Evolutionary conservation across 345 rosid genomes (phyloP).

Genomic region (Lepidium aucheri): DNA sequence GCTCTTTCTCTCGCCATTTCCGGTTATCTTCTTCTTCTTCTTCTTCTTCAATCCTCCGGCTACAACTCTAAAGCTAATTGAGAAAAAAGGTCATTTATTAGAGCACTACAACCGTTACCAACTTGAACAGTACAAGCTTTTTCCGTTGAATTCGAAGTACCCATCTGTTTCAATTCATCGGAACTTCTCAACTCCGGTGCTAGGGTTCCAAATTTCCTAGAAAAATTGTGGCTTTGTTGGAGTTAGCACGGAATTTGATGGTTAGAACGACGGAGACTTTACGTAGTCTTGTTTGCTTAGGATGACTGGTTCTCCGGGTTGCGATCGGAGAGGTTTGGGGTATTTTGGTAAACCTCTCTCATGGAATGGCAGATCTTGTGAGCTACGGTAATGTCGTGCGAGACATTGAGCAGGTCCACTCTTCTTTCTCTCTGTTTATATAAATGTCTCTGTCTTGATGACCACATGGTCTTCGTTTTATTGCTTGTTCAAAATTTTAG

Average conservation of each 20-base stretch:
- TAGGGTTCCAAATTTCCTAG: conserved; percentile 5
- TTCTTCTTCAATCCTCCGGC: not conserved
- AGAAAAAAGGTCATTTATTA: not conserved
- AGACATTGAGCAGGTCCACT: conserved; percentile 67
- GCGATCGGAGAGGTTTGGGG: conserved; percentile 74
- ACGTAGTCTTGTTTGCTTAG: conserved; percentile 36
- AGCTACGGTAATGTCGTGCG: conserved; percentile 81
- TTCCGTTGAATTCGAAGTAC: not conserved
- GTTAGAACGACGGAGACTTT: conserved; percentile 31
- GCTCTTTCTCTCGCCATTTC: not conserved
- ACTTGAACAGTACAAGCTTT: not conserved
- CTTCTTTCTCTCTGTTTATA: not conserved
- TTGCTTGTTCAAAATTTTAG: not conserved
- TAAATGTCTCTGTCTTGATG: not conserved
- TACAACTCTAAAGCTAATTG: not conserved
- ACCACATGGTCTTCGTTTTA: not conserved
- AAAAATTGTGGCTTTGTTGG: conserved; percentile 20
- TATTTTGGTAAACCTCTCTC: conserved; percentile 53
- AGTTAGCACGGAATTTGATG: conserved; percentile 20
- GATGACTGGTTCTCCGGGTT: conserved; percentile 80
- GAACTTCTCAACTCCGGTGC: conserved; percentile 3
- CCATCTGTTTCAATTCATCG: not conserved
- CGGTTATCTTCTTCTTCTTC: not conserved
- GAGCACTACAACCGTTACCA: not conserved
- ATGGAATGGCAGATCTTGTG: conserved; percentile 99